These are phyloP conservation scores for Zygoascus tannicola DNA, from an alignment of 805 yeast genomes.

Conservation along the genomic window DNA sequence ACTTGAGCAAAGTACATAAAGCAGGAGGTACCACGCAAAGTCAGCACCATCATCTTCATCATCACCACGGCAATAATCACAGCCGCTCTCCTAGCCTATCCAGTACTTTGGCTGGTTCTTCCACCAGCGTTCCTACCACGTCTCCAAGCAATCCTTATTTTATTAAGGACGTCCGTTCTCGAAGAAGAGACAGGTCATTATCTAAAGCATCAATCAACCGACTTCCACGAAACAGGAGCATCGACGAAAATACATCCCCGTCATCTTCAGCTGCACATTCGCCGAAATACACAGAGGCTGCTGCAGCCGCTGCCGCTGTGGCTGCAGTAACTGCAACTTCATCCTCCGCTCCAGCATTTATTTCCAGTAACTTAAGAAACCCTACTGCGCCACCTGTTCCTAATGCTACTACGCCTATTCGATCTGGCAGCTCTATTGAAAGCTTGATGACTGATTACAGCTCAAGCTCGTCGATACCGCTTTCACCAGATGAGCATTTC, in stretches of 20 bases:
- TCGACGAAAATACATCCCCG: not conserved
- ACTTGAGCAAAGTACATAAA: conserved; percentile 4
- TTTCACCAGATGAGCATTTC: not conserved
- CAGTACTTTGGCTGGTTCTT: not conserved
- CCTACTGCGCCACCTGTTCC: not conserved
- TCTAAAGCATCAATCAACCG: conserved; percentile 6
- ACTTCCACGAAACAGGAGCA: conserved; percentile 1
- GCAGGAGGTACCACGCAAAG: not conserved
- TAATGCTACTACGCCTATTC: not conserved
- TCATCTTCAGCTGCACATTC: conserved; percentile 2
- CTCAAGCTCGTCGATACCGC: not conserved
- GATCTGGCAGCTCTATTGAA: not conserved
- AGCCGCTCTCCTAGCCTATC: not conserved
- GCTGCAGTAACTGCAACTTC: not conserved
- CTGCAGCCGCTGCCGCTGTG: not conserved
- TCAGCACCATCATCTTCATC: conserved; percentile 4
- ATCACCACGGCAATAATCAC: conserved; percentile 3
- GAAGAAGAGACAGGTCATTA: conserved; percentile 8
- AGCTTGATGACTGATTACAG: not conserved
- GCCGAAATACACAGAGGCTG: not conserved
- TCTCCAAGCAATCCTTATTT: conserved; percentile 4
- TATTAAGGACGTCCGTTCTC: conserved; percentile 5
- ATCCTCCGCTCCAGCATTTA: not conserved
- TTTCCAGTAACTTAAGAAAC: not conserved
- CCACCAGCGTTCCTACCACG: not conserved